Conservation (phyloP, 768 basidiomycete species). For the Cyathus striatus region DNA sequence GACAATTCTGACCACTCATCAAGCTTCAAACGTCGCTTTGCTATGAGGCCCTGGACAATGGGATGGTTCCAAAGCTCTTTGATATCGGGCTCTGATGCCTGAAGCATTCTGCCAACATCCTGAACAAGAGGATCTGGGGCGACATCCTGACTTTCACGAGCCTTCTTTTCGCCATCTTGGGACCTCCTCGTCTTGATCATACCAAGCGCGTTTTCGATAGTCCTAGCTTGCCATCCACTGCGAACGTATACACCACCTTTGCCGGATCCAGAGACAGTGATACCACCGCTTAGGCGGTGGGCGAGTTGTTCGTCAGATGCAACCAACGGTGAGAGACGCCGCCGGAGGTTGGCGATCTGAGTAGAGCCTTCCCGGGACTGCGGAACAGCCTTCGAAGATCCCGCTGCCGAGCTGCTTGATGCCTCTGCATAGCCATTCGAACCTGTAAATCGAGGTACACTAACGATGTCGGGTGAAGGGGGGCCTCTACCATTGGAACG, state of each 20-base stretch:
- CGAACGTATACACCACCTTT: slow-evolving; percentile 74
- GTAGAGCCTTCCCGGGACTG: slow-evolving; percentile 23
- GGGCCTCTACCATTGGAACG: slow-evolving; percentile 23
- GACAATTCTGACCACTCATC: slow-evolving; percentile 93
- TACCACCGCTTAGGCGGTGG: slow-evolving; percentile 69
- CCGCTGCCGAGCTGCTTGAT: slow-evolving; percentile 16
- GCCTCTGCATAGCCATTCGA: slow-evolving; percentile 19
- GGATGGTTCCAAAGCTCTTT: slow-evolving; percentile 69
- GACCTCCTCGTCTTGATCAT: slow-evolving; percentile 28
- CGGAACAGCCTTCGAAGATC: slow-evolving; percentile 12
- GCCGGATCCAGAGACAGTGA: slow-evolving; percentile 70
- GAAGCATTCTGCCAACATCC: slow-evolving; percentile 57
- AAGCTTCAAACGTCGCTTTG: slow-evolving; percentile 64
- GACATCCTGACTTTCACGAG: slow-evolving; percentile 24
- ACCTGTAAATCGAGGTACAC: slow-evolving; percentile 34
- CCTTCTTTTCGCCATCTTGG: slow-evolving; percentile 23
- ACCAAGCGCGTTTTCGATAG: slow-evolving; percentile 48
- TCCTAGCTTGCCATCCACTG: slow-evolving; percentile 75
- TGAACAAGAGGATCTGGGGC: slow-evolving; percentile 26
- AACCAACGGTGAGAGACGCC: slow-evolving; percentile 55
- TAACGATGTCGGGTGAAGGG: slow-evolving; percentile 26
- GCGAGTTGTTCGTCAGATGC: slow-evolving; percentile 60
- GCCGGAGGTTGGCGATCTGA: slow-evolving; percentile 52
- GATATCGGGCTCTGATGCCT: slow-evolving; percentile 58
- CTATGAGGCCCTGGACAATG: slow-evolving; percentile 63